Conservation (phyloP, 1,284 basidiomycete species). For the Cryptococcus sp. region DNA sequence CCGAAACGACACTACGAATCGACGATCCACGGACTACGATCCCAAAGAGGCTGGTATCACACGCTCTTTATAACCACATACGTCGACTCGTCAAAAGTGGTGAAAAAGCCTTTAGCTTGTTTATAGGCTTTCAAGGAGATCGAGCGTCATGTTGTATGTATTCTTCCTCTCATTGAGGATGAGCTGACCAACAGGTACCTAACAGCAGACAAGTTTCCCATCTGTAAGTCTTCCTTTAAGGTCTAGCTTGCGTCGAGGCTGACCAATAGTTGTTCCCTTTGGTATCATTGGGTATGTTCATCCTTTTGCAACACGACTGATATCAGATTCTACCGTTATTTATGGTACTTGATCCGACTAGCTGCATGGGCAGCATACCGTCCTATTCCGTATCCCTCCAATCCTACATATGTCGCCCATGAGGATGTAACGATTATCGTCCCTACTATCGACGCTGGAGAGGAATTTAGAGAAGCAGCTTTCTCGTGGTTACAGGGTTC, state of each 20-base stretch:
- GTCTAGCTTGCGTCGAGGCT: background rate
- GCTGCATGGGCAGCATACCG: constrained; percentile 69
- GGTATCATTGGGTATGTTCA: constrained; percentile 75
- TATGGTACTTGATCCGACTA: constrained; percentile 82
- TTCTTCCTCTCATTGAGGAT: background rate
- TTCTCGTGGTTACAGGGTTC: constrained; percentile 83
- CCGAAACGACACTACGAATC: too few species aligned
- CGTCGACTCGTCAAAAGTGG: too few species aligned
- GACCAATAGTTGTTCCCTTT: constrained; percentile 70
- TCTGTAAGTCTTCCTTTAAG: constrained; percentile 56
- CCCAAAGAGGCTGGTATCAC: too few species aligned
- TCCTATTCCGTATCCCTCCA: constrained; percentile 77
- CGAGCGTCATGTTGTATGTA: constrained; percentile 10
- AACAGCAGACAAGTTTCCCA: constrained; percentile 70
- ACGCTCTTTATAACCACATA: too few species aligned
- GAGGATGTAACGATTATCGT: constrained; percentile 95
- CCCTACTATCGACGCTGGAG: constrained; percentile 88
- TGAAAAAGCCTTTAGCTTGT: too few species aligned
- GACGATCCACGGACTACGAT: too few species aligned
- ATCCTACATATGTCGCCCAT: constrained; percentile 77
- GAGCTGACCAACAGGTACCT: constrained; percentile 49
- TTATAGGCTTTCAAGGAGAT: too few species aligned
- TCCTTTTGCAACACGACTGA: background rate
- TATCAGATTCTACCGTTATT: constrained; percentile 66
- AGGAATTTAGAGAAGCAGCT: constrained; percentile 88